Conservation (phyloP, 2,329 filamentous ascomycete species). For the Aspergillus latus region DNA sequence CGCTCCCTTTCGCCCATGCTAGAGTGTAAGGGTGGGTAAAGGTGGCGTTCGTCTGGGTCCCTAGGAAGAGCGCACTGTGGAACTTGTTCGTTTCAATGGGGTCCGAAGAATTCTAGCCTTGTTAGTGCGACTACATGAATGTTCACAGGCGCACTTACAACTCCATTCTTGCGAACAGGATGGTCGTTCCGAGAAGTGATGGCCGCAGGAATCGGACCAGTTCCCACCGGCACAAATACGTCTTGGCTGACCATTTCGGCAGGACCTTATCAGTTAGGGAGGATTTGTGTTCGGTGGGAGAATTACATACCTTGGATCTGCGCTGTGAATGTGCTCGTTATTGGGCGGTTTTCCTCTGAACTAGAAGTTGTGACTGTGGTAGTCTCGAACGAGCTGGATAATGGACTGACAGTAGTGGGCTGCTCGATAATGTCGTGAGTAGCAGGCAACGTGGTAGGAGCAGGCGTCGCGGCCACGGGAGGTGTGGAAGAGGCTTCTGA, state of each 20-base stretch:
- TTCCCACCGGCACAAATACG: slow-evolving; percentile 44
- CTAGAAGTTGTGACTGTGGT: neutral
- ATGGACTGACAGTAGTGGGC: neutral
- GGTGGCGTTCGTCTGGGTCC: slow-evolving; percentile 64
- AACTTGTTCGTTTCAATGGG: slow-evolving; percentile 58
- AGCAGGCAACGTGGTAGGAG: neutral
- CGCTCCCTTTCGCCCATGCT: slow-evolving; percentile 65
- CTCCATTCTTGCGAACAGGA: slow-evolving; percentile 41
- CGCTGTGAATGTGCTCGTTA: neutral
- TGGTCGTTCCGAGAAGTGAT: slow-evolving; percentile 43
- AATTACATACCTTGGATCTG: slow-evolving; percentile 9
- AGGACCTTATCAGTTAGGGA: slow-evolving; percentile 5
- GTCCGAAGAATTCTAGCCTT: slow-evolving; percentile 28
- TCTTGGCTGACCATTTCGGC: slow-evolving; percentile 38
- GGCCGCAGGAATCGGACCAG: slow-evolving; percentile 38
- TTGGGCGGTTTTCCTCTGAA: no score
- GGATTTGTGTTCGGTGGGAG: neutral
- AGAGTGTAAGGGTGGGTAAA: slow-evolving; percentile 77
- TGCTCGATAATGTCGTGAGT: neutral
- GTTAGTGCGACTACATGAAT: slow-evolving; percentile 13
- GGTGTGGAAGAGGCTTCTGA: neutral
- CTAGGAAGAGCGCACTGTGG: slow-evolving; percentile 77
- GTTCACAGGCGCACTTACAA: slow-evolving; percentile 31
- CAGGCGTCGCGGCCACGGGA: neutral
- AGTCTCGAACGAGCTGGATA: neutral